Evolutionary conservation across 208 protist genomes (phyloP), one percentile per base, ranked within the genome.

Genomic region (Crithidia bombi): DNA sequence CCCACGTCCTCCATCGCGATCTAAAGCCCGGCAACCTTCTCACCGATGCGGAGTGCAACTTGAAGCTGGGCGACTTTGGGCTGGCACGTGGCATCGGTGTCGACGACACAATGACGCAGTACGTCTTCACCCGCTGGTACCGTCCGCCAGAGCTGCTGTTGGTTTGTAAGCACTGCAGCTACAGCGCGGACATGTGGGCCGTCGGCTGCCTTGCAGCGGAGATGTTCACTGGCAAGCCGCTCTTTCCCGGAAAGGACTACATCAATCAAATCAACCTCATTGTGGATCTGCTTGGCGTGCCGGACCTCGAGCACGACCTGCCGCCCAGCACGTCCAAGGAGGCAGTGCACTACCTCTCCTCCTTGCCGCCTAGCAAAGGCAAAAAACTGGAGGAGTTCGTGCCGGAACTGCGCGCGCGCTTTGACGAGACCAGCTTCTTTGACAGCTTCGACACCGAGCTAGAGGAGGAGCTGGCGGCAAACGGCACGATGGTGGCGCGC

Each of bases 111-210:
- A 97, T 98, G 90, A 98, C 98, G 25, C 83, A 97, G 39, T 98
- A 98, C 71, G 97, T 99, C 21, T 94, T 97, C 36, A 99, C 98
- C 3, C 81, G 98, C 12, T 99, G 98, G 98, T 99, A 99, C 80
- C 83, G 99, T 15, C 92, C 99, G 6, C 99, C 99, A 9, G 98
- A 99, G 85, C 84, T 99, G 39, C 91, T 99, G 39, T 83, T 99
- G 14, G 88, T 91, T 47, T 92, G 85, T 55, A 81, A 81, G 28
- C 55, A 86, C 46, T 99, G 98, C 76, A 90, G 87, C 50, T 81
- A 88, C 41, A 83, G 82, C 25, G 92, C 98, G 25, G 98, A 99
- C 59, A 93, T 99, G 65, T 99, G 98, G 98, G 94, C 93, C 7
- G 83, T 98, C 1, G 98, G 98, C 11, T 99, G 98, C 78, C 94